Percentiles rank a stretch among this genome's conserved stretches.
phyloP scores from a whole-genome alignment of 73 alveolate species.

The Blepharisma japonicum region DNA sequence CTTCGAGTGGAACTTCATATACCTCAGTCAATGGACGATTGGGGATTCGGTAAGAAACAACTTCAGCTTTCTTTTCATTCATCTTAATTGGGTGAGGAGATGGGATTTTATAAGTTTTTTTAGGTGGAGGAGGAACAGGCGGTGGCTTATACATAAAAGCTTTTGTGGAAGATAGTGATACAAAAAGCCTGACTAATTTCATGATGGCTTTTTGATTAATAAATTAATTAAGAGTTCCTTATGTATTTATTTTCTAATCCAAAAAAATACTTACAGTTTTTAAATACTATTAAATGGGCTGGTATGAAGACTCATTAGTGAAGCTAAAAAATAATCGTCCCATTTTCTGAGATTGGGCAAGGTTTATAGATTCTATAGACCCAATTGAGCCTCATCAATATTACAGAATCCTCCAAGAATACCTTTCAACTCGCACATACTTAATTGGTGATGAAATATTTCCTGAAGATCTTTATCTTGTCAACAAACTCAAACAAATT shows the following conservation, averaged over 20 bases:
- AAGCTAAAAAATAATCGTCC: background rate
- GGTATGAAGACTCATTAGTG: no score
- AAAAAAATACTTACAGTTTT: no score
- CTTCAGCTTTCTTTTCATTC: background rate
- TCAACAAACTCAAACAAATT: background rate
- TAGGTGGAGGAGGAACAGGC: no score
- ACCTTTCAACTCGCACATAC: background rate
- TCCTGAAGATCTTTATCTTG: background rate
- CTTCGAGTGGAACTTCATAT: conserved; percentile 10
- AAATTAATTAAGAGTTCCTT: no score
- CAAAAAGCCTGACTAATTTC: no score
- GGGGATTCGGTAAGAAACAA: conserved; percentile 7
- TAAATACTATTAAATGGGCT: no score
- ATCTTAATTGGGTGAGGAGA: background rate
- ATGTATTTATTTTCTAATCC: no score
- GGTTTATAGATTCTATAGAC: background rate
- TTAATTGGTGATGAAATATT: background rate
- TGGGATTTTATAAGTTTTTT: no score
- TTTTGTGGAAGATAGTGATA: no score
- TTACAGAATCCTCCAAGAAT: background rate
- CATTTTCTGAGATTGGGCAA: background rate
- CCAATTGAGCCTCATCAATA: background rate
- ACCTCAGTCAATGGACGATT: background rate
- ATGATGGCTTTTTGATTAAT: no score
- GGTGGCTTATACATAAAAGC: no score